These are phyloP conservation scores for Scheffersomyces titani DNA, from an alignment of 1,139 yeast species.

Conservation along the genomic window DNA sequence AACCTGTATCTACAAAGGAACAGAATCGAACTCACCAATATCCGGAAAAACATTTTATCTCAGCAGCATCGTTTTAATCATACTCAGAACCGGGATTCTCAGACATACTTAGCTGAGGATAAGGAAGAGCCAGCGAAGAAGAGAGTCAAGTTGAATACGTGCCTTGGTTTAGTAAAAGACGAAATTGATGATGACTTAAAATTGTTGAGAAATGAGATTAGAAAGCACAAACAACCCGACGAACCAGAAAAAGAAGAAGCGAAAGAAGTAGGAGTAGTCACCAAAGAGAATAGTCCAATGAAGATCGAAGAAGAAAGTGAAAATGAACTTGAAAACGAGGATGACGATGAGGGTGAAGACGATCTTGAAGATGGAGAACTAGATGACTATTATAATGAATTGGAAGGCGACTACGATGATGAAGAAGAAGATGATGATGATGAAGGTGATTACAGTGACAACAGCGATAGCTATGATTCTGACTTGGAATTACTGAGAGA, in stretches of 20 bases:
- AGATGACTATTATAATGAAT: conserved; percentile 4
- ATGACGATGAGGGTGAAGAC: conserved; percentile 6
- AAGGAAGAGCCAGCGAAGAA: conserved; percentile 5
- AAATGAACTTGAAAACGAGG: conserved; percentile 3
- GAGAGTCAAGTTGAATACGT: conserved; percentile 15
- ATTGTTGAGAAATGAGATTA: conserved; percentile 9
- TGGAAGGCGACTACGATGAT: conserved; percentile 3
- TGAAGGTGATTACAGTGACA: conserved; percentile 3
- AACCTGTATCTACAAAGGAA: conserved; percentile 28
- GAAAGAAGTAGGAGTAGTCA: conserved; percentile 2
- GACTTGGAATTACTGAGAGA: conserved; percentile 3
- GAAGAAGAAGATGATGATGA: conserved; percentile 1
- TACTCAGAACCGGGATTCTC: conserved; percentile 3
- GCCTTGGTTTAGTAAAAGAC: conserved; percentile 22
- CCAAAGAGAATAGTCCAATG: conserved; percentile 1
- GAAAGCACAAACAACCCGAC: conserved; percentile 5
- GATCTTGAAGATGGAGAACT: neutral
- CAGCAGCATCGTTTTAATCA: conserved; percentile 8
- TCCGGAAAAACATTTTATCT: conserved; percentile 15
- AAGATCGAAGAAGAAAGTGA: conserved; percentile 10
- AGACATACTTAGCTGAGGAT: neutral
- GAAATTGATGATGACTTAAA: conserved; percentile 28
- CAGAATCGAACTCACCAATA: conserved; percentile 35
- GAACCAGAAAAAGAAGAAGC: conserved; percentile 5
- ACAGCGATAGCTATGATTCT: conserved; percentile 4